Percentiles rank a stretch among this genome's conserved stretches.
Conservation (phyloP, 2,329 filamentous ascomycete genomes). For the Monosporascus cannonballus region DNA sequence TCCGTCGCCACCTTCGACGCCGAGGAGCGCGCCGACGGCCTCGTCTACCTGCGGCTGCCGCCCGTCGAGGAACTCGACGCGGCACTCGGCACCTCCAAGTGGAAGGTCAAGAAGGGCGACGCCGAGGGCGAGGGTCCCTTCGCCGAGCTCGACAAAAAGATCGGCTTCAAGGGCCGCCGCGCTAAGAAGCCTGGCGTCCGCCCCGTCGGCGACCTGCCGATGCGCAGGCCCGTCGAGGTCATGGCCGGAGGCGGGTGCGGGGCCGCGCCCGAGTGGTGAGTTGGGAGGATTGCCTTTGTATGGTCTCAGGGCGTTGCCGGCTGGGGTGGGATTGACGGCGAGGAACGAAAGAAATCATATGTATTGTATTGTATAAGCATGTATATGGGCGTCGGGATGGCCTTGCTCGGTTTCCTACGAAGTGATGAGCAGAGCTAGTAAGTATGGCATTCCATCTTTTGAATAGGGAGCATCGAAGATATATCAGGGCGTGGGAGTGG, state of each 20-base stretch:
- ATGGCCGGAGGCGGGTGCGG: slow-evolving; percentile 33
- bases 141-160: slow-evolving; percentile 40
- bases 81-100: slow-evolving; percentile 70
- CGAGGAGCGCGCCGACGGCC: slow-evolving; percentile 66
- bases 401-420: too few species aligned
- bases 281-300: not conserved
- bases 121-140: slow-evolving; percentile 28
- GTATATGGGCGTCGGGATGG: not conserved
- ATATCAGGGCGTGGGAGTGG: too few species aligned
- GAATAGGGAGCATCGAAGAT: too few species aligned
- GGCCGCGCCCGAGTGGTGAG: slow-evolving; percentile 40
- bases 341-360: not conserved
- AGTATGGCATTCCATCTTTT: too few species aligned
- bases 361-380: not conserved
- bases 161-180: slow-evolving; percentile 36
- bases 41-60: slow-evolving; percentile 75
- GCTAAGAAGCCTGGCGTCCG: slow-evolving; percentile 36
- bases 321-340: too few species aligned
- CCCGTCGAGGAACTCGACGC: slow-evolving; percentile 75
- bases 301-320: too few species aligned
- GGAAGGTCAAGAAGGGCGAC: slow-evolving; percentile 72
- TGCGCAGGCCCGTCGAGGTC: slow-evolving; percentile 32
- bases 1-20: slow-evolving; percentile 78
- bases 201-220: slow-evolving; percentile 25
- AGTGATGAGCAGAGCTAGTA: too few species aligned